Evolutionary conservation across 805 yeast genomes (phyloP).

Genomic region (Cephaloascus albidus): DNA sequence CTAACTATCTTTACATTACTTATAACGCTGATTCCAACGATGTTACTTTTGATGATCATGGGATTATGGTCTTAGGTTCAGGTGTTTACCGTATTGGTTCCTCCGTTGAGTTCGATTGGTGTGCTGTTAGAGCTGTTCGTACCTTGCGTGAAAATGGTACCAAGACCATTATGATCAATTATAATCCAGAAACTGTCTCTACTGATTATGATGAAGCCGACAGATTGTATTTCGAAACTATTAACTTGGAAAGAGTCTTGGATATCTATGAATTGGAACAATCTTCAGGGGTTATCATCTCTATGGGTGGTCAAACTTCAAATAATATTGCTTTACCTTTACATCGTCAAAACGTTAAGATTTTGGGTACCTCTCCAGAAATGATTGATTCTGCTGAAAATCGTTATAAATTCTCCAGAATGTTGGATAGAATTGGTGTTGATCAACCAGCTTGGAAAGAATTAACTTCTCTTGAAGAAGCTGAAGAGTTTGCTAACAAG

Average conservation of each 20-base stretch:
- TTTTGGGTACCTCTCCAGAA: slow-evolving; percentile 94
- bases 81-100: slow-evolving; percentile 99
- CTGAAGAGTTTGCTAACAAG: slow-evolving; percentile 82
- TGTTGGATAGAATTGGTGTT: slow-evolving; percentile 92
- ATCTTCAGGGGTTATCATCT: slow-evolving; percentile 84
- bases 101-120: slow-evolving; percentile 98
- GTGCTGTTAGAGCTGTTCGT: slow-evolving; percentile 96
- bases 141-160: slow-evolving; percentile 78
- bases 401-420: slow-evolving; percentile 94
- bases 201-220: slow-evolving; percentile 98
- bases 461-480: slow-evolving; percentile 85
- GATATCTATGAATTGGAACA: slow-evolving; percentile 91
- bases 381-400: slow-evolving; percentile 98
- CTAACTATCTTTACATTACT: slow-evolving; percentile 91
- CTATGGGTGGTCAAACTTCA: slow-evolving; percentile 99
- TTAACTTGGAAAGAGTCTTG: slow-evolving; percentile 85
- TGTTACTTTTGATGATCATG: slow-evolving; percentile 82
- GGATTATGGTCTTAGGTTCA: slow-evolving; percentile 92
- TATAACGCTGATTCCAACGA: slow-evolving; percentile 89
- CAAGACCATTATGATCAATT: slow-evolving; percentile 94
- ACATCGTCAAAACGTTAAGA: slow-evolving; percentile 90
- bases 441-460: slow-evolving; percentile 99
- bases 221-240: slow-evolving; percentile 90
- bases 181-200: slow-evolving; percentile 98
- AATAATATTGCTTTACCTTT: slow-evolving; percentile 91